Percentiles rank a stretch among this genome's conserved stretches.
Evolutionary conservation across 352 stramenopile genomes (phyloP).

Genomic region (Phytophthora citricola): DNA sequence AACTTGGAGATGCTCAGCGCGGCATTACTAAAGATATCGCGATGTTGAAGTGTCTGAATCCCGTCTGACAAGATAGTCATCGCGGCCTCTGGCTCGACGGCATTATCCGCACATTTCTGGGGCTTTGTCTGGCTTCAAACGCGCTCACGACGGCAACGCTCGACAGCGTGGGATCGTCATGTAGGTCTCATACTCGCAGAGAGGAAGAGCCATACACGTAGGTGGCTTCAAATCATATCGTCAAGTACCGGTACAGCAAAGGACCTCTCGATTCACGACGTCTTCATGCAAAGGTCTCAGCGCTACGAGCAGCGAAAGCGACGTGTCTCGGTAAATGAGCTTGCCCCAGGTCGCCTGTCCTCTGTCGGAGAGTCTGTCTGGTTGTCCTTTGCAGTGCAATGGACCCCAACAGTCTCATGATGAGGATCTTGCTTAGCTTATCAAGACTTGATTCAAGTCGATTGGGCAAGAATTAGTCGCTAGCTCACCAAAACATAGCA

Average conservation of each 20-base stretch:
- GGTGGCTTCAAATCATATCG: conserved; percentile 19
- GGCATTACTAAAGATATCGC: conserved; percentile 22
- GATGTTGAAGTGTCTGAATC: conserved; percentile 26
- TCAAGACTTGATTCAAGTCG: background rate
- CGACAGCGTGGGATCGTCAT: conserved; percentile 1
- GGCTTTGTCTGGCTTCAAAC: conserved; percentile 1
- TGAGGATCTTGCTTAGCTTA: background rate
- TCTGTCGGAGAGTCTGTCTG: background rate
- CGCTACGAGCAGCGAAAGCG: conserved; percentile 2
- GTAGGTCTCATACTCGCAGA: conserved; percentile 9
- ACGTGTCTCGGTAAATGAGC: background rate
- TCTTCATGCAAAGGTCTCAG: background rate
- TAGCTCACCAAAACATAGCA: background rate
- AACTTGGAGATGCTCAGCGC: background rate
- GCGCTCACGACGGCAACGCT: conserved; percentile 6
- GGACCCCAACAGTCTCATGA: no score
- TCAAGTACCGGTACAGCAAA: conserved; percentile 1
- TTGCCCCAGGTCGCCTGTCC: background rate
- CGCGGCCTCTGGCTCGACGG: conserved; percentile 4
- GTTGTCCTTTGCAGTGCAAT: no score
- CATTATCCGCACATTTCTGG: background rate
- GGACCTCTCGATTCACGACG: conserved; percentile 11
- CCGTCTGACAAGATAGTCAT: conserved; percentile 17
- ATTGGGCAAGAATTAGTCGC: background rate
- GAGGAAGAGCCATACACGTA: conserved; percentile 14